Percentiles rank a stretch among this genome's conserved stretches.
Evolutionary conservation across 352 stramenopile species (phyloP).

Genomic region (Phytophthora cactorum): DNA sequence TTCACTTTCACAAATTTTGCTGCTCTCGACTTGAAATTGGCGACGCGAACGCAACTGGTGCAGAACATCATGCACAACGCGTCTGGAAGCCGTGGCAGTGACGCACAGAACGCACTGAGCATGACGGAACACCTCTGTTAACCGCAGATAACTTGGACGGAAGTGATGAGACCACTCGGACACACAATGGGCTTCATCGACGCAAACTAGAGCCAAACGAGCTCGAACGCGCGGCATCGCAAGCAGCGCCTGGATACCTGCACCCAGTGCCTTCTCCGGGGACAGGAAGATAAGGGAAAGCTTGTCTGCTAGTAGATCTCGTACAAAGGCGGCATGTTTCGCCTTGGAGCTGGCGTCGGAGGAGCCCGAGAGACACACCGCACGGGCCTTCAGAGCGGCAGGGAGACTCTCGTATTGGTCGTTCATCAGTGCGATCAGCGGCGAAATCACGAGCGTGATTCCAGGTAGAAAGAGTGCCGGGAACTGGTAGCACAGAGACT

Average conservation of each 20-base stretch:
- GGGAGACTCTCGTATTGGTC: constrained; percentile 91
- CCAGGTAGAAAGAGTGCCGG: constrained; percentile 84
- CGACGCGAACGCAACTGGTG: constrained; percentile 50
- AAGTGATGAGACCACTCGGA: constrained; percentile 97
- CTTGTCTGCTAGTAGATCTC: constrained; percentile 62
- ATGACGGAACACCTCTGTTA: constrained; percentile 61
- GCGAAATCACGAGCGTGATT: constrained; percentile 93
- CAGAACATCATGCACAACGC: constrained; percentile 79
- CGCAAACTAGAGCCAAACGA: constrained; percentile 85
- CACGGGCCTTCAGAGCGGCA: constrained; percentile 55
- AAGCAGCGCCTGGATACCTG: constrained; percentile 80
- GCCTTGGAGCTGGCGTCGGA: constrained; percentile 50
- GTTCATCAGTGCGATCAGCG: constrained; percentile 94
- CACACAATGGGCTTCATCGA: constrained; percentile 96
- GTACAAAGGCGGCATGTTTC: constrained; percentile 70
- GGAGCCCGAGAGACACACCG: constrained; percentile 61
- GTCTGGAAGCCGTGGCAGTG: constrained; percentile 91
- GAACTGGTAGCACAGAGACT: constrained; percentile 98
- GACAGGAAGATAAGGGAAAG: constrained; percentile 92
- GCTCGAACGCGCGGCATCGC: constrained; percentile 43
- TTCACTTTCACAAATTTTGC: constrained; percentile 23
- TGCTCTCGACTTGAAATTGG: constrained; percentile 10
- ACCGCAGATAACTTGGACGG: constrained; percentile 81
- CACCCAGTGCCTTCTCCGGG: constrained; percentile 87
- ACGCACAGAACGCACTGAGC: constrained; percentile 89